These are phyloP conservation scores for Medicago ruthenica DNA, from an alignment of 306 rosid species.

Conservation along the genomic window DNA sequence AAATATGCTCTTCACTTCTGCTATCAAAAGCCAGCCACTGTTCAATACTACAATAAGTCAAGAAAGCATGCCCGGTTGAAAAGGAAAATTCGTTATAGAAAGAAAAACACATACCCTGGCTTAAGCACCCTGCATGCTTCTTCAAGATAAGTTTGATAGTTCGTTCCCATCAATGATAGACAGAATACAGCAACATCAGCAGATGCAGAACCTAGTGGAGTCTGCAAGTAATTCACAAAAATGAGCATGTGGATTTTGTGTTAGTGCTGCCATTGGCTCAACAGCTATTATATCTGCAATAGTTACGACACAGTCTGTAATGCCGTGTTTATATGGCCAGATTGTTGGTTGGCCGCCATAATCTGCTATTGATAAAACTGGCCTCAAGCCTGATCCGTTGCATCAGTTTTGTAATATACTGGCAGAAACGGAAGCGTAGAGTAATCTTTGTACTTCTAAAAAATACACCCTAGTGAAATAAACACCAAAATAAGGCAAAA, in stretches of 20 bases:
- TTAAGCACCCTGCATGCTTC: constrained; percentile 89
- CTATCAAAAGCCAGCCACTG: constrained; percentile 94
- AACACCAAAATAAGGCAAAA: constrained; percentile 15
- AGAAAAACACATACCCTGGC: constrained; percentile 44
- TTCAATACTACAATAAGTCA: constrained; percentile 39
- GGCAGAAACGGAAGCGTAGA: neutral
- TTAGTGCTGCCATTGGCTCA: no score
- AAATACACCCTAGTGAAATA: neutral
- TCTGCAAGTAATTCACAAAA: neutral
- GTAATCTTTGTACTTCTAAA: neutral
- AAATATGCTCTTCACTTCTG: constrained; percentile 95
- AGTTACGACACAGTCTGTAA: neutral
- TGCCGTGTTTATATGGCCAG: neutral
- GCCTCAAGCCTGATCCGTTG: neutral
- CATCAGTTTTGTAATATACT: neutral
- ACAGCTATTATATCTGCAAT: neutral
- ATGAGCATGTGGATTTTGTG: neutral
- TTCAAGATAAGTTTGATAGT: constrained; percentile 67
- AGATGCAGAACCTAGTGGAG: constrained; percentile 68
- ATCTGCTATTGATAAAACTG: neutral
- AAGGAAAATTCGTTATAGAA: neutral
- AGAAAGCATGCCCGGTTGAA: constrained; percentile 1
- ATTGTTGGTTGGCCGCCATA: neutral
- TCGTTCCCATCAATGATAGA: constrained; percentile 93
- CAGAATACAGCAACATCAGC: constrained; percentile 87